These are phyloP conservation scores for Phytophthora palmivora DNA, from an alignment of 352 stramenopile genomes.

Conservation along the genomic window DNA sequence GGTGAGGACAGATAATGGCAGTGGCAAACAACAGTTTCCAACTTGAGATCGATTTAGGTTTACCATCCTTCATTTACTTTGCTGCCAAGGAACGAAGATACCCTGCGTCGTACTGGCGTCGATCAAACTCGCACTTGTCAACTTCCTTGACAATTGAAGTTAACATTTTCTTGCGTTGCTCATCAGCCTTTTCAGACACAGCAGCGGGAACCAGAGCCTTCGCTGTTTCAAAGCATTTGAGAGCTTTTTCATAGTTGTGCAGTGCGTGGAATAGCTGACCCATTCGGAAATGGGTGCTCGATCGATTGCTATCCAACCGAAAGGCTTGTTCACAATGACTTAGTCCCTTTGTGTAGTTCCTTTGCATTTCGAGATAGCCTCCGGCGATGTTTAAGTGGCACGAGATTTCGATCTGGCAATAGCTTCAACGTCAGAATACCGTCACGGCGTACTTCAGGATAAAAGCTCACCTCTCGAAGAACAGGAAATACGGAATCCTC, in stretches of 20 bases:
- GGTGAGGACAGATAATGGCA: constrained; percentile 13
- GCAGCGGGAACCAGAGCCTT: constrained; percentile 16
- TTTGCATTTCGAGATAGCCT: constrained; percentile 71
- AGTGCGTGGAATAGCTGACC: constrained; percentile 55
- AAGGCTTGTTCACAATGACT: constrained; percentile 57
- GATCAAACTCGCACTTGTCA: constrained; percentile 71
- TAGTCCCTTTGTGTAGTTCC: constrained; percentile 43
- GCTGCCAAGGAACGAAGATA: constrained; percentile 51
- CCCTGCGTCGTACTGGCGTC: constrained; percentile 60
- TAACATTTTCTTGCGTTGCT: constrained; percentile 16
- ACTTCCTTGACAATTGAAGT: constrained; percentile 55
- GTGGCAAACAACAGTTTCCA: too few relatives aligned
- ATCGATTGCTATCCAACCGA: constrained; percentile 37
- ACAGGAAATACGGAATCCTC: constrained; percentile 13
- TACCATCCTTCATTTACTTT: constrained; percentile 19
- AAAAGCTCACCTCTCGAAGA: constrained; percentile 29
- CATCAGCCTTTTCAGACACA: background rate
- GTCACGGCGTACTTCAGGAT: background rate
- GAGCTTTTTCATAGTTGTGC: constrained; percentile 60
- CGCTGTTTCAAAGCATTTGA: constrained; percentile 40
- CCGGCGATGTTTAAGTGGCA: constrained; percentile 74
- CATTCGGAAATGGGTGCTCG: constrained; percentile 54
- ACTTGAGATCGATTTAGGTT: constrained; percentile 5
- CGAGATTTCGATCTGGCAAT: constrained; percentile 47
- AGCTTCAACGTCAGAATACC: constrained; percentile 4